Conservation (phyloP, 768 basidiomycete genomes). For the Suillus variegatus region DNA sequence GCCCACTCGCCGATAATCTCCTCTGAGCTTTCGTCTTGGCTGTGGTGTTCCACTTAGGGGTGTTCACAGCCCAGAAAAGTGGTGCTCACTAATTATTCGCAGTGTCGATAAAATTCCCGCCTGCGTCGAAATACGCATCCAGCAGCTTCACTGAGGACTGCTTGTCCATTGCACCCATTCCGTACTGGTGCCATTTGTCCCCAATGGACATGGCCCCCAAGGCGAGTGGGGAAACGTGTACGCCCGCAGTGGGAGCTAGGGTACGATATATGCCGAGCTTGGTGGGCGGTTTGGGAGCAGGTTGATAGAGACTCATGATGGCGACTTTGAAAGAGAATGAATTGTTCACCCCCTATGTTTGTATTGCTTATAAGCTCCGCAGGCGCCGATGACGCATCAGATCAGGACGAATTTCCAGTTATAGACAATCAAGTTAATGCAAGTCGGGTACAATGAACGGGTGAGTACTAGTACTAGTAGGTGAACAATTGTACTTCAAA, state of each 20-base stretch:
- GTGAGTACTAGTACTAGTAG: neutral
- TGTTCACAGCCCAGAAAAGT: neutral
- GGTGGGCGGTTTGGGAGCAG: conserved; percentile 30
- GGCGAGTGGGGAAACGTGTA: conserved; percentile 49
- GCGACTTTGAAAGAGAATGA: no score
- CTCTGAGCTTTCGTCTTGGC: conserved; percentile 44
- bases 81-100: conserved; percentile 44
- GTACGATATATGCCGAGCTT: conserved; percentile 41
- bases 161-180: conserved; percentile 47
- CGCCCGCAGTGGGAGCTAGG: conserved; percentile 41
- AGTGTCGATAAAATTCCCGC: conserved; percentile 53
- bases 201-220: conserved; percentile 53
- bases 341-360: no score
- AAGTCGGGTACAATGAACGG: neutral
- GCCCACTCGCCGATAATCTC: conserved; percentile 52
- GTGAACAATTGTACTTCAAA: neutral
- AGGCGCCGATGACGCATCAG: neutral
- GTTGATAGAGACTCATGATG: conserved; percentile 2
- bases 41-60: conserved; percentile 9
- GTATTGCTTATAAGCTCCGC: neutral
- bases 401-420: neutral
- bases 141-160: conserved; percentile 44
- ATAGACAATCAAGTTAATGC: neutral
- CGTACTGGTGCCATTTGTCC: conserved; percentile 38
- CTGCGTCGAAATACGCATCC: conserved; percentile 44